A percentile compares a stretch with the other conserved stretches of the same genome.
Evolutionary conservation across 2,329 filamentous ascomycete species (phyloP).

Genomic region (Exophiala oligosperma): DNA sequence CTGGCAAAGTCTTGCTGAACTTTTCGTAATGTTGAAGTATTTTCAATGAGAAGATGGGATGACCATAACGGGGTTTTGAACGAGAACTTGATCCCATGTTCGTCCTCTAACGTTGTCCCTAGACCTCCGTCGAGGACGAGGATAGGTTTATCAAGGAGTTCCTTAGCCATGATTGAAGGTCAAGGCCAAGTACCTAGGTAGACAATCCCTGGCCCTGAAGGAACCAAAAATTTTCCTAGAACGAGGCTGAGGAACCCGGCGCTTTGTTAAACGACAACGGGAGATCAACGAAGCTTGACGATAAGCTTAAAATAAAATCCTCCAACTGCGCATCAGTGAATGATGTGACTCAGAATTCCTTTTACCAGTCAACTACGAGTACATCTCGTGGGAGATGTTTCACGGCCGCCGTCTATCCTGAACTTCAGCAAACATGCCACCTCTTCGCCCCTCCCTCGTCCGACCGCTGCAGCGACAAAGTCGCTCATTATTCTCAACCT

Average conservation of each 20-base stretch:
- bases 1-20: slow-evolving; percentile 59
- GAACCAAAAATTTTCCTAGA: background rate
- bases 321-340: background rate
- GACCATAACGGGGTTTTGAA: slow-evolving; percentile 64
- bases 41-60: slow-evolving; percentile 62
- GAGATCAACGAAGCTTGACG: background rate
- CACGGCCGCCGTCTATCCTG: background rate
- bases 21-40: slow-evolving; percentile 51
- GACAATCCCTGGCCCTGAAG: background rate
- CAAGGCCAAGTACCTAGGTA: background rate
- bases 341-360: slow-evolving; percentile 11
- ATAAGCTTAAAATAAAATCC: background rate
- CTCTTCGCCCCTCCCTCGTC: slow-evolving; percentile 16
- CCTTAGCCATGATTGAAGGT: slow-evolving; percentile 3
- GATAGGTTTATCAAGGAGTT: slow-evolving; percentile 29
- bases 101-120: slow-evolving; percentile 64
- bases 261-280: background rate
- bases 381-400: slow-evolving; percentile 7
- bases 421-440: slow-evolving; percentile 8
- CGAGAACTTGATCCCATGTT: slow-evolving; percentile 54
- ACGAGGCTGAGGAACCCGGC: slow-evolving; percentile 1
- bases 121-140: slow-evolving; percentile 66
- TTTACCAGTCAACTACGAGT: background rate
- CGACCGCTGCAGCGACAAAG: slow-evolving; percentile 9
- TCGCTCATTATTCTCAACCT: slow-evolving; percentile 16